Conservation (phyloP, 805 yeast genomes). For the Wickerhamomyces rabaulensis region DNA sequence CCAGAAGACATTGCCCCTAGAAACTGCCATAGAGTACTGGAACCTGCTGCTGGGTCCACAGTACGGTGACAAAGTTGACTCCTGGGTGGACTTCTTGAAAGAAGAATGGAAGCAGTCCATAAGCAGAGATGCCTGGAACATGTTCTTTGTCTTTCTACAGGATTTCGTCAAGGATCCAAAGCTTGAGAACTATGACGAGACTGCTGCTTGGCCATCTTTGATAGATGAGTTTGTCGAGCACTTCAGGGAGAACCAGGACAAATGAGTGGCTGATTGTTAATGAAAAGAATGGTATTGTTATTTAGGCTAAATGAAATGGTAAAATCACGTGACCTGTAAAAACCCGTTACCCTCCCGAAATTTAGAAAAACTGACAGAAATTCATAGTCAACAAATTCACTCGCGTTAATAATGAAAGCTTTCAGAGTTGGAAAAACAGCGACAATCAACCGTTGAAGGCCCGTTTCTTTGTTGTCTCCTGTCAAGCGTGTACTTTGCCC, state of each 20-base stretch:
- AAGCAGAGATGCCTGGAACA: conserved; percentile 78
- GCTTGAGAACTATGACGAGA: conserved; percentile 62
- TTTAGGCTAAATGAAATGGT: not conserved
- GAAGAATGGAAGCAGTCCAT: conserved; percentile 42
- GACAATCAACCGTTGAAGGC: not conserved
- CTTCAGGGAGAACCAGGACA: conserved; percentile 20
- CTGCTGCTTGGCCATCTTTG: conserved; percentile 88
- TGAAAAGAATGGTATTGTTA: not conserved
- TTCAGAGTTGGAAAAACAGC: too few relatives aligned
- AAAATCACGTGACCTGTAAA: not conserved
- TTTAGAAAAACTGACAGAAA: too few relatives aligned
- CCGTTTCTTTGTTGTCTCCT: not conserved
- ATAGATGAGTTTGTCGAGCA: conserved; percentile 80
- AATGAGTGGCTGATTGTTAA: not conserved
- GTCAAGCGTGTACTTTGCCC: not conserved
- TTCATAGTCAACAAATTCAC: not conserved
- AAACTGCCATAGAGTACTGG: conserved; percentile 77
- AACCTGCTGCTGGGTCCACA: conserved; percentile 43
- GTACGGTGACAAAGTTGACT: conserved; percentile 31
- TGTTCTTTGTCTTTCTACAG: conserved; percentile 64
- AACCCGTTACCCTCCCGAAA: not conserved
- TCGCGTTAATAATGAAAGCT: not conserved
- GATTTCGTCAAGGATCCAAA: conserved; percentile 47
- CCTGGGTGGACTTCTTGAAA: conserved; percentile 56
- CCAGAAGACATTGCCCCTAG: conserved; percentile 49